Evolutionary conservation across 2,329 filamentous ascomycete species (phyloP).

Genomic region (Cytospora chrysosperma): DNA sequence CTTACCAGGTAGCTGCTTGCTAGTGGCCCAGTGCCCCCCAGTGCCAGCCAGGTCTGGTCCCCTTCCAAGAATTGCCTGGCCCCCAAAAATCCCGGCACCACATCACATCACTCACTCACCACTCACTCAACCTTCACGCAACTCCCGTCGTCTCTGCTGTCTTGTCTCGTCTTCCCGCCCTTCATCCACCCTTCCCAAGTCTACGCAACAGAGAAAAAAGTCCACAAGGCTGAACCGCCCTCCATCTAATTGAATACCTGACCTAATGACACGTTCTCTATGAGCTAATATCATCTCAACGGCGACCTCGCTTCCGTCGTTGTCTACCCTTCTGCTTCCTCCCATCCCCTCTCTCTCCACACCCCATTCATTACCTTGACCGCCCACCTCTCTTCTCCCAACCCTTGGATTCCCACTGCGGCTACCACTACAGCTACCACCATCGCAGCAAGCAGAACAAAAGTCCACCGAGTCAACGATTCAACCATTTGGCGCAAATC

Average conservation of each 20-base stretch:
- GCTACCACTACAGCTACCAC: conserved; percentile 2
- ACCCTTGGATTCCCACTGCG: conserved; percentile 2
- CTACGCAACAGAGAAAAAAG: conserved; percentile 9
- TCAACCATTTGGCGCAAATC: not conserved
- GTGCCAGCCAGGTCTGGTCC: not conserved
- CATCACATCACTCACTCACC: not conserved
- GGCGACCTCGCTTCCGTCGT: conserved; percentile 16
- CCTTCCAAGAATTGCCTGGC: not conserved
- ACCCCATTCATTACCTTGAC: conserved; percentile 8
- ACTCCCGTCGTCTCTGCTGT: conserved; percentile 9
- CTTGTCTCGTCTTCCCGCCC: conserved; percentile 6
- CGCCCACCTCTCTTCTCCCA: conserved; percentile 8
- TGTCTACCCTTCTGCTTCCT: conserved; percentile 16
- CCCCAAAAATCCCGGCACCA: not conserved
- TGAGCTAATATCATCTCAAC: conserved; percentile 17
- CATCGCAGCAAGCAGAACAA: conserved; percentile 3
- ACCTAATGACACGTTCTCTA: conserved; percentile 14
- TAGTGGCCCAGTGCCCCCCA: not conserved
- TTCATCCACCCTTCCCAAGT: conserved; percentile 14
- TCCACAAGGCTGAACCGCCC: conserved; percentile 17
- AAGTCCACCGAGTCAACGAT: conserved; percentile 7
- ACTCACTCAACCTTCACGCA: not conserved
- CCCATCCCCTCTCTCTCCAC: conserved; percentile 8
- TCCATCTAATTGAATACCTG: conserved; percentile 13
- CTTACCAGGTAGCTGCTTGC: not conserved